Conservation (phyloP, 2,329 filamentous ascomycete species). For the Colletotrichum tropicale region DNA sequence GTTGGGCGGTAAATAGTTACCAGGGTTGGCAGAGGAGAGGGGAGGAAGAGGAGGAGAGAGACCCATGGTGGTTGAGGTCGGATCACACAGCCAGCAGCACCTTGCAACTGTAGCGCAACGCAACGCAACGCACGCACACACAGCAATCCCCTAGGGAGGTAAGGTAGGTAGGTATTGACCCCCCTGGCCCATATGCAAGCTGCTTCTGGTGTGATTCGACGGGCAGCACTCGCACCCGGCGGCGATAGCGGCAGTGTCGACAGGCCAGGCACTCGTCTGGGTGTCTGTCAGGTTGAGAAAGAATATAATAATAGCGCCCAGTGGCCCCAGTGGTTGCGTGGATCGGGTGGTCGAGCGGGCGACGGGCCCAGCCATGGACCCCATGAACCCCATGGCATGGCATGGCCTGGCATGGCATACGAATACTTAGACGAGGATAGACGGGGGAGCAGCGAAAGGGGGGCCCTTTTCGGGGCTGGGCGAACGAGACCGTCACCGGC, state of each 20-base stretch:
- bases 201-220: constrained; percentile 21
- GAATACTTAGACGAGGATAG: background rate
- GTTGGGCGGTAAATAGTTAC: background rate
- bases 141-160: background rate
- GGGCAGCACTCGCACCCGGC: constrained; percentile 11
- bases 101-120: background rate
- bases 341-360: constrained; percentile 6
- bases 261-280: background rate
- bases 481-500: background rate
- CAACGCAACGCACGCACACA: constrained; percentile 8
- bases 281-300: background rate
- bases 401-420: background rate
- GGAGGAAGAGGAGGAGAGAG: background rate
- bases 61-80: constrained; percentile 15
- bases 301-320: constrained; percentile 17
- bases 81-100: constrained; percentile 18
- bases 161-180: background rate
- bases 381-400: background rate
- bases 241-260: constrained; percentile 6
- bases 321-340: background rate
- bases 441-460: background rate
- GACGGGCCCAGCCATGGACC: constrained; percentile 2
- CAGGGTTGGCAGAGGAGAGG: background rate
- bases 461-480: background rate
- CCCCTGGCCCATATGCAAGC: constrained; percentile 13